A percentile compares a stretch with the other conserved stretches of the same genome.
Evolutionary conservation across 2,329 filamentous ascomycete species (phyloP).

Genomic region (Nemania bipapillata): DNA sequence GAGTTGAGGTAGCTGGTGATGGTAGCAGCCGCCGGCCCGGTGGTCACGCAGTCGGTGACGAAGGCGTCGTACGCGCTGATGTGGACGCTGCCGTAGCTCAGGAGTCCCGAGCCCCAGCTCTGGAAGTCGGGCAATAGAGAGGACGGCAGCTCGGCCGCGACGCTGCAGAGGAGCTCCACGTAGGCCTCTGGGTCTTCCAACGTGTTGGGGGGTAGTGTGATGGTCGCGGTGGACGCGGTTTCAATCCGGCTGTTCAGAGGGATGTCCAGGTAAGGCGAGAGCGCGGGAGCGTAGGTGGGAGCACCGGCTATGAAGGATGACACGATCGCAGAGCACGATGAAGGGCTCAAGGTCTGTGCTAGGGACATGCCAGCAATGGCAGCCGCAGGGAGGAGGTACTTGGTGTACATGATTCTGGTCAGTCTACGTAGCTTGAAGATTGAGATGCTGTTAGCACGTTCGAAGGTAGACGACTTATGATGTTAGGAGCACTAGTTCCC

Average conservation of each 20-base stretch:
- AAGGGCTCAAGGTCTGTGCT: background rate
- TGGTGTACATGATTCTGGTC: slow-evolving; percentile 15
- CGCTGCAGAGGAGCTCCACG: slow-evolving; percentile 2
- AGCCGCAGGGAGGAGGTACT: background rate
- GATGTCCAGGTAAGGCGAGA: background rate
- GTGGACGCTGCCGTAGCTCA: slow-evolving; percentile 27
- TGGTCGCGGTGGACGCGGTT: background rate
- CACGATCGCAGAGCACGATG: background rate
- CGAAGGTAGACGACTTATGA: background rate
- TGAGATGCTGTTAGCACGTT: background rate
- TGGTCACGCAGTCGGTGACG: slow-evolving; percentile 24
- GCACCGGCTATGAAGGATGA: background rate
- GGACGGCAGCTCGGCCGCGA: slow-evolving; percentile 12
- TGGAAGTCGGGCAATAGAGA: slow-evolving; percentile 22
- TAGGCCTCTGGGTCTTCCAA: slow-evolving; percentile 21
- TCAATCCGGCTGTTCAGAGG: background rate
- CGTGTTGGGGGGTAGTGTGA: slow-evolving; percentile 7
- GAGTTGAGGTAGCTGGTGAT: slow-evolving; percentile 16
- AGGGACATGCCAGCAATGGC: slow-evolving; percentile 9
- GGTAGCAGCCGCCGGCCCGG: slow-evolving; percentile 8
- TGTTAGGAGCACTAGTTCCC: background rate
- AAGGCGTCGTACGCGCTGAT: slow-evolving; percentile 21
- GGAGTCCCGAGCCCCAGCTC: slow-evolving; percentile 7
- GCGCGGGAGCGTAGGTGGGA: background rate
- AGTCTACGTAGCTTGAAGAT: background rate